Evolutionary conservation across 352 stramenopile species (phyloP), one percentile per base, ranked within the genome.

Genomic region (Peronospora tabacina): DNA sequence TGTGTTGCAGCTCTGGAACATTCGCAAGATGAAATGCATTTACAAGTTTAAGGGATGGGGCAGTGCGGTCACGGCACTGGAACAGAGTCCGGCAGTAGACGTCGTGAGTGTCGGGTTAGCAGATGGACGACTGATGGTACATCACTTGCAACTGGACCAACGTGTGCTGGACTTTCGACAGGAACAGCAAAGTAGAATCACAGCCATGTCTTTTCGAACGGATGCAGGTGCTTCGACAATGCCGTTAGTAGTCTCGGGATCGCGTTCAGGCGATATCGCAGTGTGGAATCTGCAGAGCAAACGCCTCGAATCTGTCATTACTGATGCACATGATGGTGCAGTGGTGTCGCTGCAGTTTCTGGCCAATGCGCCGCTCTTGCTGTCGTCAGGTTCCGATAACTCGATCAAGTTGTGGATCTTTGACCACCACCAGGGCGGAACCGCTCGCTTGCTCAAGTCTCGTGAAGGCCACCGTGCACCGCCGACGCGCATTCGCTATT

Each of bases 321-420:
- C 70, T 1, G 52, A 41, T 17, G 86, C 85, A 12, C 87, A 96
- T 55, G 76, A 95, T 32, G 83, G 81, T 13, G 52, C 64, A 0
- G 67, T 97, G 17, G 68, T 73, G 39, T 84, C 72, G 38, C 66
- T 93, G 8, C 50, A 80, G 44, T 96, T 96, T 56, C 60, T 96
- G 34, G 71, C 82, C 2, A 85, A 91, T 46, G 87, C 97, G 53
- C 84, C 90, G 1, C 55, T 97, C 19, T 49, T 97, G 45, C 58
- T 97, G 12, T 96, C 80, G 2, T 75, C 75, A 0, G 84, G 87
- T 16, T 65, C 61, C 4, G 90, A 97, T 68, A 97, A 97, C 63
- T 72, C 81, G 19, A 78, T 97, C 50, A 95, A 95, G 54, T 70
- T 96, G 58, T 97, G 89, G 90, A 94, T 97, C 41, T 97, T 97